Percentiles rank a stretch among this genome's conserved stretches.
Conservation (phyloP, 352 stramenopile genomes). For the Pythium sp. region DNA sequence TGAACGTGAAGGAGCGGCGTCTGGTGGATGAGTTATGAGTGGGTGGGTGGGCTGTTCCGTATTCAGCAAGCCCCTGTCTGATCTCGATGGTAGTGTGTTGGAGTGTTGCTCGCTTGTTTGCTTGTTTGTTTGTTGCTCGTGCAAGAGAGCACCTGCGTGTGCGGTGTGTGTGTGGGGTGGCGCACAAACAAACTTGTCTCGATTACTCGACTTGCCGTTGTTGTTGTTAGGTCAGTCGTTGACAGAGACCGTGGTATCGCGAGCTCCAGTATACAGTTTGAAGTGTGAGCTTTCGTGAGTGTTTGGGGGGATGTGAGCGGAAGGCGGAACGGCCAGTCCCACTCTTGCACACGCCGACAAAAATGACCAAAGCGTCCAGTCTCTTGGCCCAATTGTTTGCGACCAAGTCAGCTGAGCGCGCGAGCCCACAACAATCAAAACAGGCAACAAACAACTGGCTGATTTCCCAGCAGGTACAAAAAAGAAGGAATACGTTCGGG, state of each 20-base stretch:
- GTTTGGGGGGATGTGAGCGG: neutral
- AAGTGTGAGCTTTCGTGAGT: conserved; percentile 6
- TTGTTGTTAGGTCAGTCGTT: neutral
- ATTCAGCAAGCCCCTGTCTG: neutral
- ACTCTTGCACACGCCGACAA: neutral
- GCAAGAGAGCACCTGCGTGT: neutral
- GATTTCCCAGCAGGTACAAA: neutral
- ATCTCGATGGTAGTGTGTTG: neutral
- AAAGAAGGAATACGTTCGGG: too few species aligned
- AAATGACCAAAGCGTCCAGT: neutral
- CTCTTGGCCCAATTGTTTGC: conserved; percentile 8
- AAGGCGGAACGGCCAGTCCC: neutral
- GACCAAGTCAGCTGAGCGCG: conserved; percentile 5
- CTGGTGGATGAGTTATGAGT: neutral
- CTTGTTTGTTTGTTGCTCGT: conserved; percentile 1
- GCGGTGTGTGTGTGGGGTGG: neutral
- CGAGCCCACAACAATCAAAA: neutral
- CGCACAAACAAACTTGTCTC: neutral
- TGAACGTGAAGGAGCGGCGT: neutral
- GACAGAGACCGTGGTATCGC: neutral
- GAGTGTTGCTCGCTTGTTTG: too few species aligned
- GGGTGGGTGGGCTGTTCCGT: neutral
- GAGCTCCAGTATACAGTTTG: conserved; percentile 7
- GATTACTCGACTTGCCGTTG: neutral
- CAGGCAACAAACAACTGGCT: neutral